Base-by-base conservation (phyloP, 2,329 filamentous ascomycete species). In the Ophiosphaerella narmari region DNA sequence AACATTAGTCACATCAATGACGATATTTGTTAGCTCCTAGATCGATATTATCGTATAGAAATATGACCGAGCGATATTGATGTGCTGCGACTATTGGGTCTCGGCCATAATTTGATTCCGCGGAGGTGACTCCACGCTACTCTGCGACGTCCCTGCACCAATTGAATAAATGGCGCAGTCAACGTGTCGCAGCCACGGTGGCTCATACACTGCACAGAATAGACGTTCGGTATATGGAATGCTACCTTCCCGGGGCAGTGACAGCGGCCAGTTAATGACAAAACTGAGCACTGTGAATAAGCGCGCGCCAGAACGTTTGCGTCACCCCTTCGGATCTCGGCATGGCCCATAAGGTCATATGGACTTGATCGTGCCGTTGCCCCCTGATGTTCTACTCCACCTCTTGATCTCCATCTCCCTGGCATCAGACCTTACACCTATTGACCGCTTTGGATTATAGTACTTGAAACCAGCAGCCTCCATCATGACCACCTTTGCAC, bases 401-500 rank as follows among this genome's bases (percentile, higher is more conserved):
- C 33, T 21, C 38, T 14, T 26, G 16, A 32, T 32, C 46, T 21
- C 33, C 34, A 39, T 11, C 39, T 38, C 46, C 4, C 18, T 21
- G 18, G 18, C 18, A 21, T 21, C 18, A 5, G 21, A 32, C 16
- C 34, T 43, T 43, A 33, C 34, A 38, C 34, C 32, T 11, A 8
- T 29, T 29, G 11, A 8, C 26, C 26, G 11, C 26, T 8, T 29
- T 11, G 26, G 11, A 29, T 11, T 29, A 29, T 29, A 29, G 26
- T 29, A 14, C 6, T 21, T 42, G 23, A 47, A 21, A 14, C 16
- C 16, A 43, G 29, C 32, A 43, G n/a, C 26, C 38, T 21, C 21
- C n/a, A 46, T 13, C 18, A 59, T 59, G 53, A 35, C 55, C 3
- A 49, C 50, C 14, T 41, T 52, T 14, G 49, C 35, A 31, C 50